phyloP scores from a whole-genome alignment of 2,329 filamentous ascomycete genomes.

The Fusarium praegraminearum region DNA sequence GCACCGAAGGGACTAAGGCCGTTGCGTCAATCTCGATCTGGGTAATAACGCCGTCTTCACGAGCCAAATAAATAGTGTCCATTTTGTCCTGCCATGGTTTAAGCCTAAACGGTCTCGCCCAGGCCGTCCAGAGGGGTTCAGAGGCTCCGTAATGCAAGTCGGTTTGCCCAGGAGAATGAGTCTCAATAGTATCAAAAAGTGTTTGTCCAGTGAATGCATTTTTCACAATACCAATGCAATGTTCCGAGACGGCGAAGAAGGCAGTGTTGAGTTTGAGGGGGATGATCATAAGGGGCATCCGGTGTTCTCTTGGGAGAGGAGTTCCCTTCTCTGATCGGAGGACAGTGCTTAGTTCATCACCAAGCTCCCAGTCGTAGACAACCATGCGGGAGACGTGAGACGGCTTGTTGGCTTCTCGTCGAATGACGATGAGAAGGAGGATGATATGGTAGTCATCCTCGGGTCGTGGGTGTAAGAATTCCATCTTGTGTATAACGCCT shows the following conservation, averaged over 20 bases:
- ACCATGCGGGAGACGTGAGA: slow-evolving; percentile 60
- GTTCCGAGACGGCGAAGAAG: slow-evolving; percentile 75
- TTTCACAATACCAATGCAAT: slow-evolving; percentile 67
- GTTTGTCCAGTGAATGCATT: slow-evolving; percentile 65
- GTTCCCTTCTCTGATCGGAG: slow-evolving; percentile 62
- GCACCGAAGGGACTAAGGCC: slow-evolving; percentile 66
- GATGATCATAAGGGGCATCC: slow-evolving; percentile 76
- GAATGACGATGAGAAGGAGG: slow-evolving; percentile 74
- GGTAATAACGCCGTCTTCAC: slow-evolving; percentile 86
- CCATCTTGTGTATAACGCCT: slow-evolving; percentile 85
- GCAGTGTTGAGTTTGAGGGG: slow-evolving; percentile 77
- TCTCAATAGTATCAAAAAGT: slow-evolving; percentile 59
- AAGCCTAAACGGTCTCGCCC: slow-evolving; percentile 81
- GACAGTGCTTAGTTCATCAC: slow-evolving; percentile 60
- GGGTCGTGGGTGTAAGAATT: slow-evolving; percentile 80
- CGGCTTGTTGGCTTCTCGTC: slow-evolving; percentile 51
- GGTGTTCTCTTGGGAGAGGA: slow-evolving; percentile 62
- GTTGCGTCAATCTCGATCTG: slow-evolving; percentile 75
- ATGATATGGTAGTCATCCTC: slow-evolving; percentile 78
- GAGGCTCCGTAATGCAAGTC: slow-evolving; percentile 60
- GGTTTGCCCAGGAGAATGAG: slow-evolving; percentile 57
- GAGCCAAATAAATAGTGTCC: slow-evolving; percentile 86
- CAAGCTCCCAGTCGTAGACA: slow-evolving; percentile 71
- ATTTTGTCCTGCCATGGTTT: slow-evolving; percentile 70
- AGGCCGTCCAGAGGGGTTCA: slow-evolving; percentile 80